These are phyloP conservation scores for Colletotrichum shisoi DNA, from an alignment of 2,329 filamentous ascomycete genomes.

Conservation along the genomic window DNA sequence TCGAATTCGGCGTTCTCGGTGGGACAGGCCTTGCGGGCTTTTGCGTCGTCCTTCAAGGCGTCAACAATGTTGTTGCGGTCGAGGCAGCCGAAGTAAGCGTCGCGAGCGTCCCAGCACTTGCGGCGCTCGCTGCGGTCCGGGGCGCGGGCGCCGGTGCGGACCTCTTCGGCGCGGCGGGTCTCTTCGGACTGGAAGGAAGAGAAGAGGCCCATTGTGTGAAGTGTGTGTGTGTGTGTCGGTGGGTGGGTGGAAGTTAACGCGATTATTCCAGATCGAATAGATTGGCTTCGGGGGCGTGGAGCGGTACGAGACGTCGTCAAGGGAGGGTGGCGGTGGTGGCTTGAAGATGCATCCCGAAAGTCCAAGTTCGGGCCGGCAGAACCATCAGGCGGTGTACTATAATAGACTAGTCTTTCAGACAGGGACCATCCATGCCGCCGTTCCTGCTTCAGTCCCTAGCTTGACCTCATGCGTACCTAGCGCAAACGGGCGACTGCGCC, in stretches of 20 bases:
- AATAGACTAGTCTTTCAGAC: background rate
- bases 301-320: no score
- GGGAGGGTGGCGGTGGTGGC: background rate
- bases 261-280: no score
- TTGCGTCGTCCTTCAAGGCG: constrained; percentile 55
- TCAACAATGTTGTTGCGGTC: constrained; percentile 85
- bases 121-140: constrained; percentile 85
- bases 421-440: background rate
- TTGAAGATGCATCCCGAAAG: constrained; percentile 3
- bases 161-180: constrained; percentile 60
- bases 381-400: constrained; percentile 9
- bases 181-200: constrained; percentile 51
- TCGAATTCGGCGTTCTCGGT: constrained; percentile 69
- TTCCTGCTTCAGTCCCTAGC: constrained; percentile 2
- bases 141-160: constrained; percentile 69
- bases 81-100: constrained; percentile 87
- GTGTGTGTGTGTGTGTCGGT: constrained; percentile 4
- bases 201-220: constrained; percentile 59
- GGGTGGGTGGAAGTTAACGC: constrained; percentile 5
- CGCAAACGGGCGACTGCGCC: background rate
- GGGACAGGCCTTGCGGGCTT: constrained; percentile 52
- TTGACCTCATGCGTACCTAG: background rate
- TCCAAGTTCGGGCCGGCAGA: constrained; percentile 18
- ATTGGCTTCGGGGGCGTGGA: background rate
- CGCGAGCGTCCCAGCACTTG: constrained; percentile 88